These are phyloP conservation scores for Exophiala calicioides DNA, from an alignment of 2,329 filamentous ascomycete genomes.

Conservation along the genomic window DNA sequence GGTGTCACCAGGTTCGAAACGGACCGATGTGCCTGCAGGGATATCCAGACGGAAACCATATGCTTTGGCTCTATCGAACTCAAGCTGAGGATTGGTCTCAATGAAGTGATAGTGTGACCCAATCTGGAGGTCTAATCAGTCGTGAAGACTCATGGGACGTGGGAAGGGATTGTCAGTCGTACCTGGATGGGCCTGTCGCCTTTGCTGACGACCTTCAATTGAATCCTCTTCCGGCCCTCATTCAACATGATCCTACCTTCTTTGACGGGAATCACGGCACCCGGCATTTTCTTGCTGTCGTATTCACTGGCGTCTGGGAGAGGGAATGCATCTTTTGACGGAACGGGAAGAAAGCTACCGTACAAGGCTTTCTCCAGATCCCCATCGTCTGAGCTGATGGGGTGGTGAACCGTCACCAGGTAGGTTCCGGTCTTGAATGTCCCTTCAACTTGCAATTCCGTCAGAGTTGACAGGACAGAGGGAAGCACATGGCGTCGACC, in stretches of 20 bases:
- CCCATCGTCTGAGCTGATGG: conserved; percentile 81
- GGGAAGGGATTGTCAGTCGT: conserved; percentile 10
- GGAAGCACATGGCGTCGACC: conserved; percentile 89
- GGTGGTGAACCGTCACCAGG: conserved; percentile 90
- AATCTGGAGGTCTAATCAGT: conserved; percentile 47
- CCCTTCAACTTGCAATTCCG: conserved; percentile 88
- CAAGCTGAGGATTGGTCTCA: conserved; percentile 86
- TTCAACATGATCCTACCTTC: conserved; percentile 69
- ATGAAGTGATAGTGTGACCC: conserved; percentile 97
- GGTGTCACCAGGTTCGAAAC: conserved; percentile 90
- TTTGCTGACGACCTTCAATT: conserved; percentile 75
- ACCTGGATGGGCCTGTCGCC: conserved; percentile 91
- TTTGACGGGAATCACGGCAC: conserved; percentile 73
- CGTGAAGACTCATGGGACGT: not conserved
- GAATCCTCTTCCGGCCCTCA: conserved; percentile 70
- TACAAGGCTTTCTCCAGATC: conserved; percentile 85
- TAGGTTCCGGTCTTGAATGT: conserved; percentile 91
- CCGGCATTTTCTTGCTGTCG: conserved; percentile 68
- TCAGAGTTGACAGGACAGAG: conserved; percentile 73
- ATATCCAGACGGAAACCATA: conserved; percentile 90
- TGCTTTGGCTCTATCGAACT: conserved; percentile 79
- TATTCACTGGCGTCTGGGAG: conserved; percentile 66
- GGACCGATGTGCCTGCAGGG: conserved; percentile 83
- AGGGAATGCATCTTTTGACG: conserved; percentile 67
- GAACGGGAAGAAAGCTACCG: conserved; percentile 84